Conservation (phyloP, 108 stramenopile genomes). For the Nannochloropsis granulata region DNA sequence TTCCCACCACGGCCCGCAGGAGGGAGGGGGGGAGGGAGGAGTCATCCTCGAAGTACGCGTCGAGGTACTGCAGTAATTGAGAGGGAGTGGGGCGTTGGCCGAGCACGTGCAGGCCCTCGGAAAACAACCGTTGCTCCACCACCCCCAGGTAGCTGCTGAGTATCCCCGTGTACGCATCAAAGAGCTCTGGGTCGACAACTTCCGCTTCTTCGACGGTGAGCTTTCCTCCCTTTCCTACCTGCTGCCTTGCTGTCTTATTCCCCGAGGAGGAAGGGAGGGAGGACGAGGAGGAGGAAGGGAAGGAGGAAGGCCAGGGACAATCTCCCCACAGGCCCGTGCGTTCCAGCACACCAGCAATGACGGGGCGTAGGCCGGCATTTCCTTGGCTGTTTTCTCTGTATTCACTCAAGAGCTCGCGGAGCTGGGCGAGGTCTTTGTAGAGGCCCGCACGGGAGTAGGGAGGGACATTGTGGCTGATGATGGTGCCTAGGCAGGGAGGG, state of each 20-base stretch:
- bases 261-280: background rate
- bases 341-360: slow-evolving; percentile 3
- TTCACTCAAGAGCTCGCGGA: slow-evolving; percentile 59
- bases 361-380: slow-evolving; percentile 6
- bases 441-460: slow-evolving; percentile 65
- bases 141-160: slow-evolving; percentile 11
- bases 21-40: background rate
- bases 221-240: background rate
- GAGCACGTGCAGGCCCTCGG: slow-evolving; percentile 25
- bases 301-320: background rate
- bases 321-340: slow-evolving; percentile 12
- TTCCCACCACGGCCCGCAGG: background rate
- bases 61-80: slow-evolving; percentile 12
- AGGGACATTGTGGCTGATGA: slow-evolving; percentile 61
- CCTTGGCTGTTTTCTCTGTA: slow-evolving; percentile 40
- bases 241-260: background rate
- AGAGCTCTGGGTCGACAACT: background rate
- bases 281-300: too few species aligned
- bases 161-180: slow-evolving; percentile 2
- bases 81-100: slow-evolving; percentile 1
- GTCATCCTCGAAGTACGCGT: slow-evolving; percentile 4
- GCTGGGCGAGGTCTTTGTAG: slow-evolving; percentile 58
- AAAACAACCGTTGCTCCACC: slow-evolving; percentile 27
- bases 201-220: slow-evolving; percentile 2
- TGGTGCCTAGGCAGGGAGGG: slow-evolving; percentile 23